These are phyloP conservation scores for Selaginella moellendorffii DNA, from an alignment of 75 land plant genomes.

Conservation along the genomic window DNA sequence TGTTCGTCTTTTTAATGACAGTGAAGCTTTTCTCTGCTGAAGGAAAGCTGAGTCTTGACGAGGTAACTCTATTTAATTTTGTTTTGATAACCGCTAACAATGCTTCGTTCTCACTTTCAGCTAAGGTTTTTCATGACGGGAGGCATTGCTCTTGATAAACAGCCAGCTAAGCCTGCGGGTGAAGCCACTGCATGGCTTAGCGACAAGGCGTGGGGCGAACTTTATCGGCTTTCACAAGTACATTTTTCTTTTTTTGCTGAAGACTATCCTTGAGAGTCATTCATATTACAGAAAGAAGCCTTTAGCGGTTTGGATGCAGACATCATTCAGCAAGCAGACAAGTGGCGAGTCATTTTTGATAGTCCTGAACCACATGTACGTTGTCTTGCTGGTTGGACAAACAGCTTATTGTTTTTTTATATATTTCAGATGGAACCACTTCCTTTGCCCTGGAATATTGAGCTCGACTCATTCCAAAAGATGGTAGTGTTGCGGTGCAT, in stretches of 20 bases:
- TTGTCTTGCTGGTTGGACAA: neutral
- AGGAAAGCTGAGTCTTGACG: conserved; percentile 9
- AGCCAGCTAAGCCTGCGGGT: conserved; percentile 15
- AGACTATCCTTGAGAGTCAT: neutral
- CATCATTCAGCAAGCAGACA: conserved; percentile 9
- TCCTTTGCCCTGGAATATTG: conserved; percentile 23
- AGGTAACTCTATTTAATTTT: conserved; percentile 12
- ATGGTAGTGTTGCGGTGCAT: conserved; percentile 18
- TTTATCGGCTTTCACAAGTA: conserved; percentile 21
- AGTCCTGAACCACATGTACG: conserved; percentile 29
- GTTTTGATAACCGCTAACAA: neutral
- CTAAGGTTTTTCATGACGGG: conserved; percentile 19
- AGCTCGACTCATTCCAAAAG: conserved; percentile 17
- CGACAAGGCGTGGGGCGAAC: conserved; percentile 25
- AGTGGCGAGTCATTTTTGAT: conserved; percentile 24
- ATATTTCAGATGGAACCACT: conserved; percentile 16
- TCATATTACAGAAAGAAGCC: conserved; percentile 11
- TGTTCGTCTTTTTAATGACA: conserved; percentile 17
- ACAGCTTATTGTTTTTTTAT: neutral
- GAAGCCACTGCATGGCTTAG: conserved; percentile 12
- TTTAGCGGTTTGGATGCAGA: conserved; percentile 15
- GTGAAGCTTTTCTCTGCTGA: conserved; percentile 12
- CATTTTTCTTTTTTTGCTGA: neutral
- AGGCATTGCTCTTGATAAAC: conserved; percentile 21
- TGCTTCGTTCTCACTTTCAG: conserved; percentile 5